Evolutionary conservation across 1,284 basidiomycete species (phyloP).

Genomic region (Ustilago loliicola): DNA sequence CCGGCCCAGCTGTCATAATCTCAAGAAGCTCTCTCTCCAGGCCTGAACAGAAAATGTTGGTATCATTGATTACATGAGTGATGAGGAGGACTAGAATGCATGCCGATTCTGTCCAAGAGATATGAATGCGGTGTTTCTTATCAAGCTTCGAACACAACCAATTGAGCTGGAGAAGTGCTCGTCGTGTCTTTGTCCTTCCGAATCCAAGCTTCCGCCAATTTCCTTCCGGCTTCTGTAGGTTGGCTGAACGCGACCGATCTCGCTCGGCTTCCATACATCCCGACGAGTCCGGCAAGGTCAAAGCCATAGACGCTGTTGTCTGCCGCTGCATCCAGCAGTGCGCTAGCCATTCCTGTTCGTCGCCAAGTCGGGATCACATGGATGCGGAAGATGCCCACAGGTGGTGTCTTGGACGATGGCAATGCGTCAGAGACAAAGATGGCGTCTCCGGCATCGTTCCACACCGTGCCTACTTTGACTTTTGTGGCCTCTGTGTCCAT

Average conservation of each 20-base stretch:
- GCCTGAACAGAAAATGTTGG: not conserved
- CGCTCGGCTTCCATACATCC: conserved; percentile 48
- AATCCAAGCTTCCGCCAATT: conserved; percentile 60
- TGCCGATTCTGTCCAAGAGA: not conserved
- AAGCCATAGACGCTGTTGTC: conserved; percentile 60
- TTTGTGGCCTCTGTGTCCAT: not conserved
- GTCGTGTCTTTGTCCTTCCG: conserved; percentile 6
- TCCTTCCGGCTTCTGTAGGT: conserved; percentile 61
- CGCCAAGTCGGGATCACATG: conserved; percentile 54
- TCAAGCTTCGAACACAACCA: conserved; percentile 51
- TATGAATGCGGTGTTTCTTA: not conserved
- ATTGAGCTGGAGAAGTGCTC: conserved; percentile 9
- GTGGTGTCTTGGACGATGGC: conserved; percentile 46
- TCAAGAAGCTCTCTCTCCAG: not conserved
- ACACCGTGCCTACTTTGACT: conserved; percentile 16
- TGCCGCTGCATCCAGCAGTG: conserved; percentile 56
- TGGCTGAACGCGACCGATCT: conserved; percentile 61
- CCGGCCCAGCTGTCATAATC: not conserved
- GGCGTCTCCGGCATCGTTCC: conserved; percentile 52
- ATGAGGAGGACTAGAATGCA: not conserved
- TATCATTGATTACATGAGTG: not conserved
- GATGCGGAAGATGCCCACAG: conserved; percentile 60
- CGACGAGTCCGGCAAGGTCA: conserved; percentile 21
- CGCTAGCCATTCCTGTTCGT: conserved; percentile 53
- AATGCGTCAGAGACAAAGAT: conserved; percentile 53